These are phyloP conservation scores for Coelastrella sp. DNA, from an alignment of 139 green algal species.

Conservation along the genomic window DNA sequence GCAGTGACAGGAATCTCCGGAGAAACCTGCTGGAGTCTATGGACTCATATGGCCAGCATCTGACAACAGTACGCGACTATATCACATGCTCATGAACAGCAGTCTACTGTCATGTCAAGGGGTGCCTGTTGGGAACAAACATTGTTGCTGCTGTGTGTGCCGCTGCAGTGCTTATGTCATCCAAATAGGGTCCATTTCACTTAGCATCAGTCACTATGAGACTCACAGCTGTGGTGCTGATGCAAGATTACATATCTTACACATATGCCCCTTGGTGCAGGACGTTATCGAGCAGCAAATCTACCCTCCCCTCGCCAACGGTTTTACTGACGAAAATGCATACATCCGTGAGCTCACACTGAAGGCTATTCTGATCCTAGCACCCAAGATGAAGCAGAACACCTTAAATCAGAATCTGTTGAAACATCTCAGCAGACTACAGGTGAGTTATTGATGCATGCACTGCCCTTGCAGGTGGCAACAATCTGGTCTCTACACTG, in stretches of 20 bases:
- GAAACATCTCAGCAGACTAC: constrained; percentile 96
- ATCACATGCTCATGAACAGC: not conserved
- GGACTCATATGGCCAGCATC: constrained; percentile 70
- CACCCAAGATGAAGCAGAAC: constrained; percentile 90
- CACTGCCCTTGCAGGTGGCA: too few relatives aligned
- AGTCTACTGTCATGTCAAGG: not conserved
- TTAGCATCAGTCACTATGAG: too few relatives aligned
- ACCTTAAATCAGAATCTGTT: constrained; percentile 90
- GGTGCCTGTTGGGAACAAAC: not conserved
- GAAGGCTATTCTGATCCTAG: constrained; percentile 90
- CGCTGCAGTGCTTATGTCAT: too few relatives aligned
- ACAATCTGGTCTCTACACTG: too few relatives aligned
- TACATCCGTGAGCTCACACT: constrained; percentile 98
- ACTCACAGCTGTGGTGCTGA: too few relatives aligned
- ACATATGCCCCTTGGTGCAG: constrained; percentile 16
- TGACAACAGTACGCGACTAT: constrained; percentile 50
- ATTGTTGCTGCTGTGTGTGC: not conserved
- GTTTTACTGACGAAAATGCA: constrained; percentile 91
- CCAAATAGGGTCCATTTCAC: too few relatives aligned
- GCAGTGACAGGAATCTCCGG: constrained; percentile 86
- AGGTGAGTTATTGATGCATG: too few relatives aligned
- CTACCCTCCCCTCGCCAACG: constrained; percentile 79
- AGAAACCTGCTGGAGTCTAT: constrained; percentile 92
- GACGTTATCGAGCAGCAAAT: constrained; percentile 89
- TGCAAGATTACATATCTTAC: too few relatives aligned